phyloP scores from a whole-genome alignment of 2,329 filamentous ascomycete genomes.

The Botrytis hyacinthi region DNA sequence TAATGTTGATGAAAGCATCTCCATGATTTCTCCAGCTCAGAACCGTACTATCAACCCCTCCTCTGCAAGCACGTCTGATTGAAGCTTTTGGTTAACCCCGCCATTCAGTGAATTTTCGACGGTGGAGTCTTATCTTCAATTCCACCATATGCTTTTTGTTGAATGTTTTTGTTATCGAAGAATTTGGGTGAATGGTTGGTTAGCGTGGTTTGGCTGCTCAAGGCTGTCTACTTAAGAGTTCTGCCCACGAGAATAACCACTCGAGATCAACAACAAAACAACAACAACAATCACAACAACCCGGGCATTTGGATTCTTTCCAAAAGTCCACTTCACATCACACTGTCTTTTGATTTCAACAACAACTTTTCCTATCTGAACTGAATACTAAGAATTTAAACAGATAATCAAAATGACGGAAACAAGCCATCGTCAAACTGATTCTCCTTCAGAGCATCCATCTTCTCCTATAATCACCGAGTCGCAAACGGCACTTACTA shows the following conservation, averaged over 20 bases:
- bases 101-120: background rate
- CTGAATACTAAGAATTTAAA: background rate
- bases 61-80: background rate
- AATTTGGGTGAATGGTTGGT: background rate
- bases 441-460: background rate
- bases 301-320: background rate
- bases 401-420: constrained; percentile 18
- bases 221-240: background rate
- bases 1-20: background rate
- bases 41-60: background rate
- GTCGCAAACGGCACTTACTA: background rate
- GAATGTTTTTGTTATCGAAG: background rate
- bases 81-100: constrained; percentile 1
- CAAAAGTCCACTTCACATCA: background rate
- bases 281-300: constrained; percentile 4
- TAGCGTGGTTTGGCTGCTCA: background rate
- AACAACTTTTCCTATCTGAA: background rate
- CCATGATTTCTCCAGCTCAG: background rate
- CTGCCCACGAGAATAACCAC: background rate
- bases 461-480: background rate
- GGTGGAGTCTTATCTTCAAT: background rate
- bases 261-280: constrained; percentile 9
- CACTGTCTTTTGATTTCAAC: background rate
- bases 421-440: background rate
- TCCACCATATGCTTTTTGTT: background rate